Evolutionary conservation across 495 filamentous ascomycete genomes (phyloP).

Genomic region (Neurospora terricola): DNA sequence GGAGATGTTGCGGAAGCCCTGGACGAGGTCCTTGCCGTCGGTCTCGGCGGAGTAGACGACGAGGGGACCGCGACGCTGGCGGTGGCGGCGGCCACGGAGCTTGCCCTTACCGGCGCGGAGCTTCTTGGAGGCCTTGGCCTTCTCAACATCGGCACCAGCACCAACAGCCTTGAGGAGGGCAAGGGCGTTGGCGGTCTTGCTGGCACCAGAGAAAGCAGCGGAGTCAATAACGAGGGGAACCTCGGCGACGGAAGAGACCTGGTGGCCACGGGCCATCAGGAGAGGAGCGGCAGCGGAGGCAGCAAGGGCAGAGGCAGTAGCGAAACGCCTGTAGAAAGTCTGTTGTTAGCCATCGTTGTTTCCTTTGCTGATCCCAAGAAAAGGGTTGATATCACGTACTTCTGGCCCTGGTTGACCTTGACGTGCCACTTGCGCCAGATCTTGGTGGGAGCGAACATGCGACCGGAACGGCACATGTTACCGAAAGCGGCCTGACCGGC

Average conservation of each 20-base stretch:
- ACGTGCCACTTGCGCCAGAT: constrained; percentile 99
- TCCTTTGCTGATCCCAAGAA: not conserved
- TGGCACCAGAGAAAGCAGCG: constrained; percentile 65
- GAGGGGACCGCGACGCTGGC: constrained; percentile 92
- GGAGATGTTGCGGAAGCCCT: constrained; percentile 94
- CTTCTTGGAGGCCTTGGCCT: constrained; percentile 90
- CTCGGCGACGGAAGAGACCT: constrained; percentile 82
- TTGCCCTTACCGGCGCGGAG: constrained; percentile 97
- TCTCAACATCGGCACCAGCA: constrained; percentile 80
- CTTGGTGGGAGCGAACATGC: constrained; percentile 99
- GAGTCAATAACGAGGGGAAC: constrained; percentile 93
- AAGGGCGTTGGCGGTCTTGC: constrained; percentile 76
- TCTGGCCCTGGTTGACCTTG: constrained; percentile 97
- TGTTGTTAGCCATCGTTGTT: constrained; percentile 7
- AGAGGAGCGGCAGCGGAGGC: constrained; percentile 91
- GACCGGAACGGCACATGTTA: constrained; percentile 99
- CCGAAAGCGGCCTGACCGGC: constrained; percentile 99
- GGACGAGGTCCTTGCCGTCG: constrained; percentile 84
- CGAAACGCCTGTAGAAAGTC: constrained; percentile 62
- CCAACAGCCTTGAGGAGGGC: constrained; percentile 80
- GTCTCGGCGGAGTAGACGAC: constrained; percentile 90
- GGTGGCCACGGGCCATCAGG: constrained; percentile 93
- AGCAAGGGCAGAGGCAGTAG: constrained; percentile 91
- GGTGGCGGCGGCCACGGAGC: constrained; percentile 85
- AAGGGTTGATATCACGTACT: constrained; percentile 41